Conservation (phyloP, 2,329 filamentous ascomycete genomes). For the Colletotrichum sp. region DNA sequence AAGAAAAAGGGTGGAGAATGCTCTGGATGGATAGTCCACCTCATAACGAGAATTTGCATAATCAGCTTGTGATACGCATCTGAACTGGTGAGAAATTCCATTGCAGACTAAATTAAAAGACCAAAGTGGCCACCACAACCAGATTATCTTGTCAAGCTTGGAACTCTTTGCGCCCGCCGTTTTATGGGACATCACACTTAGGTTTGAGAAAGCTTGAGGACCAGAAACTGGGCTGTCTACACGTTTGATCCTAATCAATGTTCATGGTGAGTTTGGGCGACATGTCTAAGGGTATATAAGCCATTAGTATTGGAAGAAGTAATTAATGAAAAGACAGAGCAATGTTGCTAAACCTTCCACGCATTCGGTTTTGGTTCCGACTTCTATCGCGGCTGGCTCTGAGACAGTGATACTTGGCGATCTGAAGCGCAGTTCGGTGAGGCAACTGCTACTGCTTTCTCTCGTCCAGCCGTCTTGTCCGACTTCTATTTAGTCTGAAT, state of each 20-base stretch:
- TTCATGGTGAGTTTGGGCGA: no score
- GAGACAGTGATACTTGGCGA: no score
- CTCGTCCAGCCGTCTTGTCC: no score
- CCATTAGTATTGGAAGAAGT: no score
- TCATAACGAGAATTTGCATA: not conserved
- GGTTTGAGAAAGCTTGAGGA: not conserved
- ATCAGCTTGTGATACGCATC: not conserved
- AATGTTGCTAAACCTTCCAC: no score
- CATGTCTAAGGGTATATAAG: no score
- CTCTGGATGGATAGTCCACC: fast-evolving
- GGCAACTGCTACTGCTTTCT: no score
- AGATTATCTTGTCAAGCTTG: not conserved
- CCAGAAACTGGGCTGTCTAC: fast-evolving
- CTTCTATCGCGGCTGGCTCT: no score
- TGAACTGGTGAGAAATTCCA: not conserved
- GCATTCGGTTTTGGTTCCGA: no score
- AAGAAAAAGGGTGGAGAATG: not conserved
- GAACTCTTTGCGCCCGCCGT: fast-evolving
- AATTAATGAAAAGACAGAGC: no score
- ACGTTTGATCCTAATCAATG: not conserved
- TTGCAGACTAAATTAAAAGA: not conserved
- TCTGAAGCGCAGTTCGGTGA: no score
- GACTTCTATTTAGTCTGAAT: no score
- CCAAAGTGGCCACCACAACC: not conserved
- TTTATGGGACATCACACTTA: not conserved